Percentiles rank a stretch among this genome's conserved stretches.
phyloP scores from a whole-genome alignment of 1,284 basidiomycete genomes.

The Naganishia sp. region DNA sequence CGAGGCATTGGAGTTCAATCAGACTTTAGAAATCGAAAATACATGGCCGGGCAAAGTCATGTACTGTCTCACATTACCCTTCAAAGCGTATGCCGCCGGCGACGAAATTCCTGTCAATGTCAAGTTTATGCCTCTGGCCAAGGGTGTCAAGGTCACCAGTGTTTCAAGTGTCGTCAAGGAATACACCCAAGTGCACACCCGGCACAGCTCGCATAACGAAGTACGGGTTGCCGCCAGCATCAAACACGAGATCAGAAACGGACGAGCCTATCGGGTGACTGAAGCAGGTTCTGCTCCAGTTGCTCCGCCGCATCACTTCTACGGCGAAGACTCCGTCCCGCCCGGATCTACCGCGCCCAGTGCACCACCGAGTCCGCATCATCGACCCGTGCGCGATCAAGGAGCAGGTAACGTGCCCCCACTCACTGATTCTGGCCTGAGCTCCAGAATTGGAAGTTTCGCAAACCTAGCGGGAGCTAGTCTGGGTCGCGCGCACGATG shows the following conservation, averaged over 20 bases:
- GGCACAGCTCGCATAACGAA: conserved; percentile 64
- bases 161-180: conserved; percentile 74
- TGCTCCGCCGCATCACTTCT: conserved; percentile 31
- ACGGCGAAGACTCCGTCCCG: conserved; percentile 18
- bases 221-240: conserved; percentile 65
- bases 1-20: conserved; percentile 89
- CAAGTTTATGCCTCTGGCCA: conserved; percentile 82
- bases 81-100: conserved; percentile 79
- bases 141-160: conserved; percentile 73
- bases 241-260: conserved; percentile 71
- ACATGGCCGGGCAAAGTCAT: conserved; percentile 95
- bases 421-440: conserved; percentile 24
- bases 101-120: conserved; percentile 76
- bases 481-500: conserved; percentile 31
- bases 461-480: conserved; percentile 23
- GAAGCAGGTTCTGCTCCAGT: conserved; percentile 29
- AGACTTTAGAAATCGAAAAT: conserved; percentile 87
- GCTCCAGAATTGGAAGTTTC: conserved; percentile 24
- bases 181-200: conserved; percentile 64
- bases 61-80: conserved; percentile 68
- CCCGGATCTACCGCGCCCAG: conserved; percentile 27
- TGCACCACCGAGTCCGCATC: conserved; percentile 30
- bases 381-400: conserved; percentile 26
- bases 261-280: conserved; percentile 55
- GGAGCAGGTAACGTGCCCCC: conserved; percentile 22